Conservation (phyloP, 768 basidiomycete genomes). For the Exidia glandulosa region DNA sequence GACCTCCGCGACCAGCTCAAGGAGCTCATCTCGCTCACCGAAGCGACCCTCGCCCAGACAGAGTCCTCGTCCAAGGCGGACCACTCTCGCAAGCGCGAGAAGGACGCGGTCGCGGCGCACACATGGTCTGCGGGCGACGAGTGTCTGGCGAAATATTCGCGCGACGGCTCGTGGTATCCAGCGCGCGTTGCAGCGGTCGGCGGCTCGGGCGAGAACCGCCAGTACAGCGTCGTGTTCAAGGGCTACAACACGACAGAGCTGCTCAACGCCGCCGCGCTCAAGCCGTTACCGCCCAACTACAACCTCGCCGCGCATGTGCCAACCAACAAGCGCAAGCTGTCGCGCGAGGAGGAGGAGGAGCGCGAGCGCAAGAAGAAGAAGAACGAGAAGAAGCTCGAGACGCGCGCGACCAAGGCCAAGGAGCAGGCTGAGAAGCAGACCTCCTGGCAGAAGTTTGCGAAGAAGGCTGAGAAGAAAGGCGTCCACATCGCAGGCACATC, state of each 20-base stretch:
- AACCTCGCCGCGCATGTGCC: neutral
- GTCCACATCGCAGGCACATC: constrained; percentile 80
- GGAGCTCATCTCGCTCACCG: constrained; percentile 74
- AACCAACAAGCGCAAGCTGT: constrained; percentile 71
- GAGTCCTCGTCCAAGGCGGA: constrained; percentile 53
- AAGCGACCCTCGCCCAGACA: constrained; percentile 57
- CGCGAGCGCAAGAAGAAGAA: constrained; percentile 86
- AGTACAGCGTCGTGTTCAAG: constrained; percentile 85
- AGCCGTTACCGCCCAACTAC: constrained; percentile 42
- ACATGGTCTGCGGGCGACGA: constrained; percentile 74
- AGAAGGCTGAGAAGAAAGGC: constrained; percentile 89
- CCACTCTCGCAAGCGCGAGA: constrained; percentile 37
- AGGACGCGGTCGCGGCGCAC: constrained; percentile 35
- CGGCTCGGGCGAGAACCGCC: constrained; percentile 69
- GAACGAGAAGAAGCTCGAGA: constrained; percentile 88
- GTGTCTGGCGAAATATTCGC: constrained; percentile 75
- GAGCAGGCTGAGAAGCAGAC: constrained; percentile 77
- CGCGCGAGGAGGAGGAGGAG: constrained; percentile 76
- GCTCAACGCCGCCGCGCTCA: constrained; percentile 60
- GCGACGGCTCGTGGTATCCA: constrained; percentile 78
- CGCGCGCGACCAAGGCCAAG: constrained; percentile 73
- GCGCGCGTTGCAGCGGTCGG: constrained; percentile 79
- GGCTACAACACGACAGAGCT: constrained; percentile 88
- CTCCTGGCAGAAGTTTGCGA: constrained; percentile 91
- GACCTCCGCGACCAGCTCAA: constrained; percentile 67